Evolutionary conservation across 108 stramenopile genomes (phyloP).

Genomic region (Mediolabrus comicus): DNA sequence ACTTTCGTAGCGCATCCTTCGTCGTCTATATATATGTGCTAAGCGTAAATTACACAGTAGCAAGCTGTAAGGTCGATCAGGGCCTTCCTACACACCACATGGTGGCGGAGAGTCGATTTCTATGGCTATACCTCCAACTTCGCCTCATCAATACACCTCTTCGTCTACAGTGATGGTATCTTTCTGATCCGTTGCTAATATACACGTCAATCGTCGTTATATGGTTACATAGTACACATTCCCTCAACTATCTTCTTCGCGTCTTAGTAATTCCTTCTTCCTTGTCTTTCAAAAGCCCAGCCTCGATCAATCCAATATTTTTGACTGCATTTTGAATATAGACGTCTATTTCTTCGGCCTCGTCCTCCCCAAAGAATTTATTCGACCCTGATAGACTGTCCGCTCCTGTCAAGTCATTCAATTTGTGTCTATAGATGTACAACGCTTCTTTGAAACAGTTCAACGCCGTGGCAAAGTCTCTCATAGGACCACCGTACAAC

Average conservation of each 20-base stretch:
- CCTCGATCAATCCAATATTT: conserved; percentile 40
- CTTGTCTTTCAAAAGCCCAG: conserved; percentile 28
- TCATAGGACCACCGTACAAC: conserved; percentile 24
- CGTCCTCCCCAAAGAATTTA: conserved; percentile 10
- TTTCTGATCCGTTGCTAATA: no score
- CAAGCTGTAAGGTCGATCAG: no score
- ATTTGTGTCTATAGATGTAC: conserved; percentile 25
- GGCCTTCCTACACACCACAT: no score
- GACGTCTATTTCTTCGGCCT: conserved; percentile 15
- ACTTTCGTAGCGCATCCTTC: no score
- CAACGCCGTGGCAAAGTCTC: conserved; percentile 20
- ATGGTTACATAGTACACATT: no score
- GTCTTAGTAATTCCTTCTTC: conserved; percentile 2
- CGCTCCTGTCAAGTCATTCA: conserved; percentile 13
- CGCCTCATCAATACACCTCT: no score
- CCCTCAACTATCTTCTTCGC: background rate
- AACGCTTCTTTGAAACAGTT: conserved; percentile 46
- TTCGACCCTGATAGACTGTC: background rate
- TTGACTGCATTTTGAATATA: conserved; percentile 22
- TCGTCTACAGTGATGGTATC: no score
- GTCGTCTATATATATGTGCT: no score
- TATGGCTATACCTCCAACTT: no score
- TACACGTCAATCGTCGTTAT: no score
- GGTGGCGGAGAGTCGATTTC: no score
- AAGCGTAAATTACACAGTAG: no score